Percentiles rank a stretch among this genome's conserved stretches.
These are phyloP conservation scores for Delonix regia DNA, from an alignment of 306 rosid genomes.

Conservation along the genomic window DNA sequence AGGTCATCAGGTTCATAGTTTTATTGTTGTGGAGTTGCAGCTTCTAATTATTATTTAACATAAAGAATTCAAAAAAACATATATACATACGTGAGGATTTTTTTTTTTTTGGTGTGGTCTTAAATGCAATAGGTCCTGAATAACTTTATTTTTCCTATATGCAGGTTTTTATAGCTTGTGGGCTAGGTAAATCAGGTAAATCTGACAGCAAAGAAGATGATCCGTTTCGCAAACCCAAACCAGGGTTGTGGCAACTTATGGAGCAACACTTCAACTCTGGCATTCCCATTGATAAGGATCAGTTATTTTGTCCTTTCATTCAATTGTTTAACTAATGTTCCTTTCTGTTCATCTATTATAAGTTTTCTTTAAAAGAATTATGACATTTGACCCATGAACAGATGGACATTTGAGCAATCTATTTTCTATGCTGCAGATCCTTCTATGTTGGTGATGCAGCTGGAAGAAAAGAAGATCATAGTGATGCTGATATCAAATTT, in stretches of 20 bases:
- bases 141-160: conserved; percentile 27
- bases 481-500: conserved; percentile 87
- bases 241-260: conserved; percentile 93
- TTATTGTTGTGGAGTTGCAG: neutral
- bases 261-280: conserved; percentile 81
- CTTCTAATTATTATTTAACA: neutral
- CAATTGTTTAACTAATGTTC: conserved; percentile 14
- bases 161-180: conserved; percentile 94
- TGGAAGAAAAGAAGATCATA: conserved; percentile 80
- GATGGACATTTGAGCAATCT: conserved; percentile 12
- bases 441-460: conserved; percentile 99
- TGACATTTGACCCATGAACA: conserved; percentile 8
- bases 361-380: conserved; percentile 21
- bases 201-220: conserved; percentile 54
- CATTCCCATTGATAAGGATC: conserved; percentile 74
- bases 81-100: neutral
- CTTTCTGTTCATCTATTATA: conserved; percentile 7
- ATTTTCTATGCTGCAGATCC: conserved; percentile 59
- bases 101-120: neutral
- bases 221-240: conserved; percentile 82
- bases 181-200: conserved; percentile 57
- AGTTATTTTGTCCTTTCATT: conserved; percentile 56
- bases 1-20: neutral
- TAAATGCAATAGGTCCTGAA: conserved; percentile 12
- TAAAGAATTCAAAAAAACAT: too few relatives aligned